These are phyloP conservation scores for Cicer yamashitae DNA, from an alignment of 306 rosid species.

Conservation along the genomic window DNA sequence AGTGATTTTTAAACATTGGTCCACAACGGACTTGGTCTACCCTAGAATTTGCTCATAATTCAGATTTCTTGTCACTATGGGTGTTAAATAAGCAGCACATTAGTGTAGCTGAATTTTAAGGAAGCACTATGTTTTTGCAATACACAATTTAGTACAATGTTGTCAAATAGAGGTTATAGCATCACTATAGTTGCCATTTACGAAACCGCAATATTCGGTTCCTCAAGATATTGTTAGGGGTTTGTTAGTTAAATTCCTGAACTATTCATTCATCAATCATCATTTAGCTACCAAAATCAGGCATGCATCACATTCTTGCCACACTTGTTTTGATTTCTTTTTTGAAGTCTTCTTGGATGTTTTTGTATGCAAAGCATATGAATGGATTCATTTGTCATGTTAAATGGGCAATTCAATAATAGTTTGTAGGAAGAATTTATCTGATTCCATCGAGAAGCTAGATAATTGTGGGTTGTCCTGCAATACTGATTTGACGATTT, in stretches of 20 bases:
- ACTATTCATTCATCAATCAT: no score
- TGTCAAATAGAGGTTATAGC: background rate
- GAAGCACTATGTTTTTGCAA: no score
- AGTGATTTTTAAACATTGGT: no score
- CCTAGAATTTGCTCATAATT: no score
- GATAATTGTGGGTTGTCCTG: background rate
- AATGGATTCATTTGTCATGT: slow-evolving; percentile 6
- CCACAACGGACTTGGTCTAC: no score
- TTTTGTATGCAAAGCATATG: background rate
- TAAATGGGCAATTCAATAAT: background rate
- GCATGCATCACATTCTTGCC: slow-evolving; percentile 1
- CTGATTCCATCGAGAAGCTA: slow-evolving; percentile 16
- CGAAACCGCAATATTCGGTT: background rate
- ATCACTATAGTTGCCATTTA: background rate
- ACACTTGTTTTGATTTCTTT: background rate
- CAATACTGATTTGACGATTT: background rate
- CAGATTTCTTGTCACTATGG: background rate
- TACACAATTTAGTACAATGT: no score
- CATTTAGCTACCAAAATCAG: background rate
- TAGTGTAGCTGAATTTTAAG: no score
- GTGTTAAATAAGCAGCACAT: background rate
- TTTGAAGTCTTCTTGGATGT: background rate
- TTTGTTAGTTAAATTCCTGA: no score
- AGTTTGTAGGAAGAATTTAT: background rate
- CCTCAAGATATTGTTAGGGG: background rate